Conservation (phyloP, 306 rosid genomes). For the Herpetospermum pedunculosum region DNA sequence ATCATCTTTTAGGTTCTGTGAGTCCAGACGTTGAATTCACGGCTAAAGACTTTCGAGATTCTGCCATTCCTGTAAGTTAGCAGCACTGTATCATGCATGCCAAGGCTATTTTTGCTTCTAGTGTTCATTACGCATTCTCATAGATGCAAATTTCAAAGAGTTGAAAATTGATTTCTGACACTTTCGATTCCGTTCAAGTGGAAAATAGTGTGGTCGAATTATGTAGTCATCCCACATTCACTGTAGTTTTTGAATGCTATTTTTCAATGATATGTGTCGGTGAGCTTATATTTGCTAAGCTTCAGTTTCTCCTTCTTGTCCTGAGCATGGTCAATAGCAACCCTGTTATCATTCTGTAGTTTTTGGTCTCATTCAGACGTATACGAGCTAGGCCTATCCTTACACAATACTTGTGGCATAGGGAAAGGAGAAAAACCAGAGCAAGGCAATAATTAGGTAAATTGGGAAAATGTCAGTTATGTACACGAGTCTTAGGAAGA, state of each 20-base stretch:
- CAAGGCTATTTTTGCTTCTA: background rate
- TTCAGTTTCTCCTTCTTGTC: background rate
- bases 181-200: background rate
- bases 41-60: conserved; percentile 70
- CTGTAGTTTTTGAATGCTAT: background rate
- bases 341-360: background rate
- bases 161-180: background rate
- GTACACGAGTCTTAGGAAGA: background rate
- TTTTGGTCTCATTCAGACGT: background rate
- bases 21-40: conserved; percentile 63
- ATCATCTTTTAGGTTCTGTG: conserved; percentile 75
- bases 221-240: background rate
- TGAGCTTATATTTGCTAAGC: background rate
- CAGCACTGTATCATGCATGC: background rate
- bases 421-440: background rate
- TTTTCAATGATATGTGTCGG: background rate
- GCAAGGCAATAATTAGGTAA: background rate
- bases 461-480: background rate
- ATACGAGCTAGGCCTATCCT: background rate
- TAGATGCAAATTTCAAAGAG: background rate
- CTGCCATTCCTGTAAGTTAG: conserved; percentile 54
- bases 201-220: background rate
- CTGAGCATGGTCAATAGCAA: background rate
- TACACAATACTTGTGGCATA: background rate
- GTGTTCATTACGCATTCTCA: background rate